Conservation (phyloP, 139 green algal species). For the Chlorella sp. region DNA sequence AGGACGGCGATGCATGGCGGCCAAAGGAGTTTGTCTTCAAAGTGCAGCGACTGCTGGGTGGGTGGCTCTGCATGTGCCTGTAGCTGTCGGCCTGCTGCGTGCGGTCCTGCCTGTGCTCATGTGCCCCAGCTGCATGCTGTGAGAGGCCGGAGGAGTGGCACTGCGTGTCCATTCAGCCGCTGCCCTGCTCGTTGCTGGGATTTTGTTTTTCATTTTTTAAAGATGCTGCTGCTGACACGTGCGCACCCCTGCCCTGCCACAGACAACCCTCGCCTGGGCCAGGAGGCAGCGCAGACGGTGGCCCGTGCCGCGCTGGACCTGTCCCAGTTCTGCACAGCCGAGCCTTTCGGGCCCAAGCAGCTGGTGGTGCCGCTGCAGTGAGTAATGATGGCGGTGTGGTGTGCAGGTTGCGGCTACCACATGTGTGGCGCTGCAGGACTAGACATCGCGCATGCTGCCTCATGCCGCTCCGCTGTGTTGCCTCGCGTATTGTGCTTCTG, state of each 20-base stretch:
- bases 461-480: too few relatives aligned
- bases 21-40: constrained; percentile 31
- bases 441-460: too few relatives aligned
- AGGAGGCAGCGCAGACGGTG: neutral
- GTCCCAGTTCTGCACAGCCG: constrained; percentile 18
- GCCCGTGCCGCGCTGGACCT: constrained; percentile 13
- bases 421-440: too few relatives aligned
- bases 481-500: neutral
- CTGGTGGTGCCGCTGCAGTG: constrained; percentile 21
- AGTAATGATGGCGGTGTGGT: neutral
- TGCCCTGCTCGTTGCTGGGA: too few relatives aligned
- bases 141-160: too few relatives aligned
- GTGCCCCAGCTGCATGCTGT: too few relatives aligned
- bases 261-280: neutral
- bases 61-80: neutral
- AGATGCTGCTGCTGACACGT: too few relatives aligned
- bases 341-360: constrained; percentile 31
- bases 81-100: too few relatives aligned
- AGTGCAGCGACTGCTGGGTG: neutral
- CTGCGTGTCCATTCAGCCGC: too few relatives aligned
- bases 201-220: too few relatives aligned
- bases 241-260: neutral
- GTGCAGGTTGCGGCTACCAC: too few relatives aligned
- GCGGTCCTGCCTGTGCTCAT: too few relatives aligned
- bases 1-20: constrained; percentile 21